Percentiles rank a stretch among this genome's conserved stretches.
phyloP scores from a whole-genome alignment of 352 stramenopile genomes.

The Pythium rishiriense region DNA sequence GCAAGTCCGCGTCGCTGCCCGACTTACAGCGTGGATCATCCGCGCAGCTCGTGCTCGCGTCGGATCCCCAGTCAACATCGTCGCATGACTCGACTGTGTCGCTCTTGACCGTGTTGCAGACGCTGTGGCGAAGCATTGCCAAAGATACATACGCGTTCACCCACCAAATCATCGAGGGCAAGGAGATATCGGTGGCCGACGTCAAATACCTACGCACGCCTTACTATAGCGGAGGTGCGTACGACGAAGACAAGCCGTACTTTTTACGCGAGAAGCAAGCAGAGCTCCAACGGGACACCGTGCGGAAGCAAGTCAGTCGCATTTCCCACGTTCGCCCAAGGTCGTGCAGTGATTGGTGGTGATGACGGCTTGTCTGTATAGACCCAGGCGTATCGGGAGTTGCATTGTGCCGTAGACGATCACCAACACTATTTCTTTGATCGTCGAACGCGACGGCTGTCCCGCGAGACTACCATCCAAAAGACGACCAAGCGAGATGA shows the following conservation, averaged over 20 bases:
- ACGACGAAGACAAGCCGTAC: slow-evolving; percentile 24
- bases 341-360: too few relatives aligned
- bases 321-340: too few relatives aligned
- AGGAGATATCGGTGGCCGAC: not conserved
- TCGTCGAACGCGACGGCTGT: slow-evolving; percentile 28
- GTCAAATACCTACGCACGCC: slow-evolving; percentile 10
- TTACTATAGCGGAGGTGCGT: slow-evolving; percentile 15
- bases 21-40: not conserved
- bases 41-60: slow-evolving; percentile 1
- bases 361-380: too few relatives aligned
- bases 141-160: slow-evolving; percentile 39
- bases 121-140: slow-evolving; percentile 44
- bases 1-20: slow-evolving; percentile 5
- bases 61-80: slow-evolving; percentile 2
- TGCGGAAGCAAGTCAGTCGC: slow-evolving; percentile 7
- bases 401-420: slow-evolving; percentile 52
- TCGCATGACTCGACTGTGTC: slow-evolving; percentile 28
- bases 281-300: slow-evolving; percentile 10
- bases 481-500: slow-evolving; percentile 2
- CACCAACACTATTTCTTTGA: slow-evolving; percentile 53
- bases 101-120: slow-evolving; percentile 49
- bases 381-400: slow-evolving; percentile 37
- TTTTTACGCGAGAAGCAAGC: slow-evolving; percentile 21
- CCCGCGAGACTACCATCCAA: not conserved
- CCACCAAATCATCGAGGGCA: slow-evolving; percentile 20